These are phyloP conservation scores for Tricladium varicosporioides DNA, from an alignment of 2,329 filamentous ascomycete species.

Conservation along the genomic window DNA sequence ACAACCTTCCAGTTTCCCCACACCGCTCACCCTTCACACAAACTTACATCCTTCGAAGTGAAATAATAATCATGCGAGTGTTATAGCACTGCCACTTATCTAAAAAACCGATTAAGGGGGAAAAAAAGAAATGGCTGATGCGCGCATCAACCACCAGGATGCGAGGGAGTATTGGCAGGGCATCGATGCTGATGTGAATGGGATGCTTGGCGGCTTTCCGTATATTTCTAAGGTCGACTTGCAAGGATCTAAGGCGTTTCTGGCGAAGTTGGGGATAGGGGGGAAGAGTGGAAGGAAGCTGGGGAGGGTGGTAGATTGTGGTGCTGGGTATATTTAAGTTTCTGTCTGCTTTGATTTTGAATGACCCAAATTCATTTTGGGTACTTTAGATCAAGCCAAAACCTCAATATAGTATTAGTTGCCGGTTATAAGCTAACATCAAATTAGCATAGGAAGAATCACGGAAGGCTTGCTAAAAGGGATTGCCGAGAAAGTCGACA, in stretches of 20 bases:
- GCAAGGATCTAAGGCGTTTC: conserved; percentile 66
- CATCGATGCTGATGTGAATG: conserved; percentile 56
- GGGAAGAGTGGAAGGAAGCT: conserved; percentile 33
- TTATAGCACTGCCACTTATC: background rate
- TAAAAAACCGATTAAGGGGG: background rate
- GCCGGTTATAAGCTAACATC: background rate
- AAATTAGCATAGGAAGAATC: conserved; percentile 69
- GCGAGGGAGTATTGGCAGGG: conserved; percentile 47
- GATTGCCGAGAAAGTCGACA: conserved; percentile 70
- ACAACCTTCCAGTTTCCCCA: background rate
- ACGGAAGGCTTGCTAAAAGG: conserved; percentile 74
- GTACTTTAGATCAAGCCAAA: too few relatives aligned
- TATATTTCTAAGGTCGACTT: conserved; percentile 70
- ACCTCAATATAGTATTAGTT: too few relatives aligned
- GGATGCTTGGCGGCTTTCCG: conserved; percentile 77
- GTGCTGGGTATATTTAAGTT: conserved; percentile 35
- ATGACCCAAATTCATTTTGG: too few relatives aligned
- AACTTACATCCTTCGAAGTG: background rate
- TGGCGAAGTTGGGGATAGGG: conserved; percentile 59
- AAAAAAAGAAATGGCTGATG: conserved; percentile 25
- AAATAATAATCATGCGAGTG: background rate
- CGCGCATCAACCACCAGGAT: conserved; percentile 32
- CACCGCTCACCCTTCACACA: too few relatives aligned
- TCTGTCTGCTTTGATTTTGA: background rate
- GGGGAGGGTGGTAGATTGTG: conserved; percentile 38